phyloP scores from a whole-genome alignment of 2,329 filamentous ascomycete genomes.

The Hypoxylon sp. region DNA sequence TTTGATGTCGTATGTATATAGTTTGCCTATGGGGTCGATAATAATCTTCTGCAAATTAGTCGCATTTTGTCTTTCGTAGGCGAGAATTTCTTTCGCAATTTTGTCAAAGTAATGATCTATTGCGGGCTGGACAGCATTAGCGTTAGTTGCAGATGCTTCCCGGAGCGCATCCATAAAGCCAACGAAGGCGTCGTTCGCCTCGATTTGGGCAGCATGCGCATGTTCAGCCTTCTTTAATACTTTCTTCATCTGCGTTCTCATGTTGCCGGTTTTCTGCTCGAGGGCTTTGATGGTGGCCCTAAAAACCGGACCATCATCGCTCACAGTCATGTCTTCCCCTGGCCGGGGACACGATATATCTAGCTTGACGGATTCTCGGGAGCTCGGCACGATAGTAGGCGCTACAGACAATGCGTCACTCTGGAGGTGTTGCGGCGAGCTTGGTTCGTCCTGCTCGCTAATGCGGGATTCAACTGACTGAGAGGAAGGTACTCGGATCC shows the following conservation, averaged over 20 bases:
- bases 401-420: constrained; percentile 56
- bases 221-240: constrained; percentile 95
- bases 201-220: constrained; percentile 82
- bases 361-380: constrained; percentile 77
- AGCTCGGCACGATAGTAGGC: constrained; percentile 40
- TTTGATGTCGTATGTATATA: constrained; percentile 97
- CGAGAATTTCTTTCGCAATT: constrained; percentile 90
- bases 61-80: constrained; percentile 89
- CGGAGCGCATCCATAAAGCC: constrained; percentile 88
- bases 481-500: constrained; percentile 85
- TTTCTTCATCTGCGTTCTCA: constrained; percentile 95
- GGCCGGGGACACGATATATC: constrained; percentile 90
- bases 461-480: constrained; percentile 89
- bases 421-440: constrained; percentile 64
- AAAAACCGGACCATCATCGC: constrained; percentile 95
- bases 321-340: constrained; percentile 85
- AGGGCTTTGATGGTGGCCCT: constrained; percentile 96
- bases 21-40: constrained; percentile 91
- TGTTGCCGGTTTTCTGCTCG: constrained; percentile 95
- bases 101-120: constrained; percentile 99
- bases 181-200: constrained; percentile 87
- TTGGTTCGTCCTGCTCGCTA: constrained; percentile 77
- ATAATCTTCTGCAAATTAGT: constrained; percentile 90
- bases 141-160: constrained; percentile 91
- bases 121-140: constrained; percentile 96